These are phyloP conservation scores for Xenoacremonium recifei DNA, from an alignment of 2,329 filamentous ascomycete species.

Conservation along the genomic window DNA sequence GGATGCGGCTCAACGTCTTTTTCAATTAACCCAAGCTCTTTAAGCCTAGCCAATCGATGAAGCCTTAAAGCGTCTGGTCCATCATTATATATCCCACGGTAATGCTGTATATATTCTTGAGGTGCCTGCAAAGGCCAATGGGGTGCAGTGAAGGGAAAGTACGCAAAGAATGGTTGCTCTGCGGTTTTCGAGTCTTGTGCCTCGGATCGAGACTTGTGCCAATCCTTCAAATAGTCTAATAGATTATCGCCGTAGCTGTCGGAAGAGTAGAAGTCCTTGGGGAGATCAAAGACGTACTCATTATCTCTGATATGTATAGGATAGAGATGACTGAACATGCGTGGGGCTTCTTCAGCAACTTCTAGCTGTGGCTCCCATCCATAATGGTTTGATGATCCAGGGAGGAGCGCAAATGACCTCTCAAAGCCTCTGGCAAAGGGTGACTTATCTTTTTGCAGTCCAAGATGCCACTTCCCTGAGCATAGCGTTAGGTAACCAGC, in stretches of 20 bases:
- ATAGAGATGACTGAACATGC: conserved; percentile 14
- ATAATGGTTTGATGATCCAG: conserved; percentile 55
- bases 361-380: conserved; percentile 24
- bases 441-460: conserved; percentile 12
- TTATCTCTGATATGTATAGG: conserved; percentile 15
- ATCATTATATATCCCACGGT: conserved; percentile 58
- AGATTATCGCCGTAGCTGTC: conserved; percentile 44
- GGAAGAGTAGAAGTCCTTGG: conserved; percentile 46
- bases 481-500: conserved; percentile 56
- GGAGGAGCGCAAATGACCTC: conserved; percentile 57
- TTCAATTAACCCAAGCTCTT: conserved; percentile 53
- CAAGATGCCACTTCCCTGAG: conserved; percentile 44
- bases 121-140: conserved; percentile 65
- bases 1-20: conserved; percentile 49
- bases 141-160: conserved; percentile 52
- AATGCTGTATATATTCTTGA: conserved; percentile 52
- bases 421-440: conserved; percentile 48
- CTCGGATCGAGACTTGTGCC: too few species aligned
- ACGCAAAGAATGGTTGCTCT: conserved; percentile 27
- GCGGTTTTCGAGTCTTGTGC: too few species aligned
- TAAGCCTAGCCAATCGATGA: conserved; percentile 50
- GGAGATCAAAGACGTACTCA: conserved; percentile 19
- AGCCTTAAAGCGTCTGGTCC: conserved; percentile 56
- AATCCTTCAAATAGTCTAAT: conserved; percentile 36
- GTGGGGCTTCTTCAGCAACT: conserved; percentile 12